These are phyloP conservation scores for Suhomyces maxii DNA, from an alignment of 1,139 yeast genomes.

Conservation along the genomic window DNA sequence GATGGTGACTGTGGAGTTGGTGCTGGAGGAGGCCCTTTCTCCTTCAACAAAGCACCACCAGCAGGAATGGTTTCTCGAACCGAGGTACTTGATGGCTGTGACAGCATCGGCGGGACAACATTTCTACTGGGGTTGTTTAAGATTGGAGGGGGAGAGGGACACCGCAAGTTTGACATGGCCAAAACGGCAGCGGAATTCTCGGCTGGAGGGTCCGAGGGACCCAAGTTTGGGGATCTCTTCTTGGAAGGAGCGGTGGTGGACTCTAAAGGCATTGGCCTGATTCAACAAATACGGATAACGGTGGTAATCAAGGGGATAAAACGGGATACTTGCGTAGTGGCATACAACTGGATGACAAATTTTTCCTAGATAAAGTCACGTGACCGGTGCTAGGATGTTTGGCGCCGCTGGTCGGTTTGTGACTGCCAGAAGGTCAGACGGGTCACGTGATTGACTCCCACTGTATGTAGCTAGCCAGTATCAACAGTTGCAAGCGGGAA, in stretches of 20 bases:
- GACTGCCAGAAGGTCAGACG: too few species aligned
- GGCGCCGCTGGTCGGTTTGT: too few species aligned
- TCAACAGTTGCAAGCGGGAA: too few species aligned
- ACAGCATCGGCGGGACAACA: too few species aligned
- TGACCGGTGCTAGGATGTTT: too few species aligned
- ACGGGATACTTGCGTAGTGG: not conserved
- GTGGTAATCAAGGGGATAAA: not conserved
- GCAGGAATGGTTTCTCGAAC: slow-evolving; percentile 47
- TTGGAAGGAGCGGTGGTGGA: slow-evolving; percentile 4
- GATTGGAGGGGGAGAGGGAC: slow-evolving; percentile 73
- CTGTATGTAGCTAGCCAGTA: too few species aligned
- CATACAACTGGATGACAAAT: not conserved
- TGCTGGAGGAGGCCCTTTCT: slow-evolving; percentile 18
- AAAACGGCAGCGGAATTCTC: slow-evolving; percentile 43
- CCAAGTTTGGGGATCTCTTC: slow-evolving; percentile 7
- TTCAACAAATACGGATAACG: not conserved
- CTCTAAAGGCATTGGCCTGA: slow-evolving; percentile 5
- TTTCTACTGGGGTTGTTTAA: slow-evolving; percentile 33
- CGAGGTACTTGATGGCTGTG: too few species aligned
- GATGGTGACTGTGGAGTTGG: not conserved
- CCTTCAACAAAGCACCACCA: slow-evolving; percentile 50
- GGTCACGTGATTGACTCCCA: too few species aligned
- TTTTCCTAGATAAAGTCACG: too few species aligned
- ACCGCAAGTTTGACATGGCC: slow-evolving; percentile 58
- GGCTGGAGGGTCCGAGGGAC: slow-evolving; percentile 7